A percentile compares a stretch with the other conserved stretches of the same genome.
Evolutionary conservation across 2,329 filamentous ascomycete genomes (phyloP).

Genomic region (Fusarium musae): DNA sequence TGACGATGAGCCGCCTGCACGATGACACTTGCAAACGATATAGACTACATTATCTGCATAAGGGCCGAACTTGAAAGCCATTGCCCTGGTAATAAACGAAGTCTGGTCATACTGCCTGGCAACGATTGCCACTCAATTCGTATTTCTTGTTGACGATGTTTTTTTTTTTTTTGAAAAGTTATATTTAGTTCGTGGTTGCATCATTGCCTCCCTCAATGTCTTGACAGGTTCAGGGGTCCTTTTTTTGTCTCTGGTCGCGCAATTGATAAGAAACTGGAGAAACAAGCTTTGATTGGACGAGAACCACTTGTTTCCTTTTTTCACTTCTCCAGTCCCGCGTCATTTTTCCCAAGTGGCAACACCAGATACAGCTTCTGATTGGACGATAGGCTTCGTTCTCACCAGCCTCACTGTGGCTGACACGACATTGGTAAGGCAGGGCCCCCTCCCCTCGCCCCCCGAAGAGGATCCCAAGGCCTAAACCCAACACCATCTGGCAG

Average conservation of each 20-base stretch:
- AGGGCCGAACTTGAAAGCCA: background rate
- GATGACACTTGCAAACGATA: background rate
- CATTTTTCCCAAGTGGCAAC: constrained; percentile 39
- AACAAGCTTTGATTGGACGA: constrained; percentile 25
- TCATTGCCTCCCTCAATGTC: constrained; percentile 1
- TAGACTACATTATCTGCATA: background rate
- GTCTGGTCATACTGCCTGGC: background rate
- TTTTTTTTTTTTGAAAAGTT: background rate
- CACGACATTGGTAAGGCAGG: constrained; percentile 31
- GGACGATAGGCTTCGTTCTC: constrained; percentile 10
- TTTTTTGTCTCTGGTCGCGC: constrained; percentile 7
- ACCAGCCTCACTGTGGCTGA: constrained; percentile 44
- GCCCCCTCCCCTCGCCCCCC: constrained; percentile 33
- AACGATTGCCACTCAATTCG: background rate
- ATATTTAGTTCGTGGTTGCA: constrained; percentile 10
- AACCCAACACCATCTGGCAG: constrained; percentile 48
- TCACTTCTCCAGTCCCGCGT: constrained; percentile 32
- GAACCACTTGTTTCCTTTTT: constrained; percentile 30
- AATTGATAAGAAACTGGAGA: constrained; percentile 32
- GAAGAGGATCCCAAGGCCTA: constrained; percentile 38
- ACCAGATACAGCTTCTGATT: constrained; percentile 11
- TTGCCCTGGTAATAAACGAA: background rate
- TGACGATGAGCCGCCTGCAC: background rate
- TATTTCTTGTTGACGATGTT: background rate
- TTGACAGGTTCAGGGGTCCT: constrained; percentile 21